Conservation (phyloP, 2,329 filamentous ascomycete genomes). For the Elsinoe batatas region DNA sequence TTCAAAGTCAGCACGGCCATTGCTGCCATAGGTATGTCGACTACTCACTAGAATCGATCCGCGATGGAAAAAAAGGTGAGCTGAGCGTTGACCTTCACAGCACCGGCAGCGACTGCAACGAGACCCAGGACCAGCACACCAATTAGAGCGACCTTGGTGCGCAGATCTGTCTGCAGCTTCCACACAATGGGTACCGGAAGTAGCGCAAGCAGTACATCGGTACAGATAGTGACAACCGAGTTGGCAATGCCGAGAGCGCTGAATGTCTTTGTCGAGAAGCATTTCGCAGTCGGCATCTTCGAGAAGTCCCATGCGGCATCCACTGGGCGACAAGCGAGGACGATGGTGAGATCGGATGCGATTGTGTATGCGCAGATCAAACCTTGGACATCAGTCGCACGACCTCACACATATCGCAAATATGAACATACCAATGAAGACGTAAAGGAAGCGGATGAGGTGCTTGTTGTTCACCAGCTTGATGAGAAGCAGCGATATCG, state of each 20-base stretch:
- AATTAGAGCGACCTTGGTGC: conserved; percentile 32
- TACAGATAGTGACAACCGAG: conserved; percentile 30
- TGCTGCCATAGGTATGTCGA: neutral
- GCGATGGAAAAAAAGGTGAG: conserved; percentile 25
- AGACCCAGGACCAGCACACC: conserved; percentile 30
- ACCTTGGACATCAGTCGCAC: conserved; percentile 19
- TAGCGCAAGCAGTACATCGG: conserved; percentile 33
- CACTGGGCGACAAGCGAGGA: conserved; percentile 40
- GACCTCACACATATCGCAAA: neutral
- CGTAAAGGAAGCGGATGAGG: conserved; percentile 34
- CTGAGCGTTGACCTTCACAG: conserved; percentile 34
- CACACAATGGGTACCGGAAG: conserved; percentile 36
- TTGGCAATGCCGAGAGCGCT: conserved; percentile 37
- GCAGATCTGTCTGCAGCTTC: conserved; percentile 33
- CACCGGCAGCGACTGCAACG: conserved; percentile 34
- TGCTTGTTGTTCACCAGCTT: conserved; percentile 32
- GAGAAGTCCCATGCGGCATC: conserved; percentile 34
- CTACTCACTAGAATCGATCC: conserved; percentile 26
- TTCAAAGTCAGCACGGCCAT: neutral
- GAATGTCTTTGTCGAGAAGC: conserved; percentile 34
- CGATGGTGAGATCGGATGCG: conserved; percentile 35
- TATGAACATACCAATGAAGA: conserved; percentile 32
- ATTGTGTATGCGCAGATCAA: conserved; percentile 36
- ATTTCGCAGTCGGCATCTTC: conserved; percentile 29
- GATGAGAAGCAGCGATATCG: conserved; percentile 38